Base-by-base conservation (phyloP, 768 basidiomycete genomes). In the Chalciporus sphaerocephalus region DNA sequence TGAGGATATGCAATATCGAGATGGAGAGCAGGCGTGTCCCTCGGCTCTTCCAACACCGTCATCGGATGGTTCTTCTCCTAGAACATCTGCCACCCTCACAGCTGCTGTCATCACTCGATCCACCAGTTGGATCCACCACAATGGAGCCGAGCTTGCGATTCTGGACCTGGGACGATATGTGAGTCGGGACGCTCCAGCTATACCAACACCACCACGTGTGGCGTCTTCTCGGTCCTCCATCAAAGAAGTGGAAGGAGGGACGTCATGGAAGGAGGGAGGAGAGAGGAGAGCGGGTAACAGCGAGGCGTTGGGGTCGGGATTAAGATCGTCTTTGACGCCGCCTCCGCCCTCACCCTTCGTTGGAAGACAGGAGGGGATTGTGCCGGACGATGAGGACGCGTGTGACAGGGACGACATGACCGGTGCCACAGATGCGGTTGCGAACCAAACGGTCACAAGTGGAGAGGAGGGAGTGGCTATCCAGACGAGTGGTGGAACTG, bases 41-140 rank as follows among this genome's bases (percentile, higher is more conserved):
- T 41, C 49, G 1, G 10, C 40, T 43, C 47, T 48, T 13, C 43
- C 47, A 11, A 57, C 52, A 8, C 47, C 46, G 2, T 40, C 44
- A 15, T 38, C 38, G 2, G 51, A 48, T 9, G 25, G 8, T 0
- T 38, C 18, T 30, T 7, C 6, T 5, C 30, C 30, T 32, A 1
- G 8, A 39, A 38, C 47, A 42, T 18, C 40, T 42, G 13, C 54
- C 51, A 7, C 44, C 46, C 2, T 40, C 46, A n/a, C 30, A 34
- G 2, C 21, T 34, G 5, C 5, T 23, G 4, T 21, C 7, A 28
- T 15, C 38, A 22, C 17, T 37, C 18, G n/a, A n/a, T n/a, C n/a
- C n/a, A n/a, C n/a, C n/a, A n/a, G 11, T 24, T 23, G n/a, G 38
- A 32, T 21, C 22, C 22, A 17, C 23, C 21, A 38, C 37, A 2